Percentiles rank a stretch among this genome's conserved stretches.
phyloP scores from a whole-genome alignment of 495 filamentous ascomycete species.

The Terfezia claveryi region DNA sequence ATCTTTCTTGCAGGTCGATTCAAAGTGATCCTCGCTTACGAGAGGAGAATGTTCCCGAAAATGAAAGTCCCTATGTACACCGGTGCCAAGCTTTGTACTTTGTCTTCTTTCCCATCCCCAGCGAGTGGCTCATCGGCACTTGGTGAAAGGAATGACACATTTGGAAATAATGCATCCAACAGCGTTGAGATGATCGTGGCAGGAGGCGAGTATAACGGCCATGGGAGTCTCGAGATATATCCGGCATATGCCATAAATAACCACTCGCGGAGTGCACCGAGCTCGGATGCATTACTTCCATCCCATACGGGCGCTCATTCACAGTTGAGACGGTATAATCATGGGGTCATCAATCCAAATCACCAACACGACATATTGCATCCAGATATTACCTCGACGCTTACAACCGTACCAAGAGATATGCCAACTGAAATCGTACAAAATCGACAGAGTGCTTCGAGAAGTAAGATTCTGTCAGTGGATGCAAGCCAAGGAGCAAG shows the following conservation, averaged over 20 bases:
- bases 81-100: slow-evolving; percentile 39
- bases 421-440: slow-evolving; percentile 8
- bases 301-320: too few species aligned
- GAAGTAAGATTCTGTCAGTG: slow-evolving; percentile 63
- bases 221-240: not conserved
- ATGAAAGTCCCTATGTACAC: slow-evolving; percentile 60
- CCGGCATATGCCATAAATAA: not conserved
- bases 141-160: not conserved
- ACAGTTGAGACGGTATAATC: not conserved
- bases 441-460: slow-evolving; percentile 66
- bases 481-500: slow-evolving; percentile 56
- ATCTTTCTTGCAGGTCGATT: slow-evolving; percentile 79
- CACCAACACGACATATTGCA: not conserved
- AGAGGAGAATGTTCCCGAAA: slow-evolving; percentile 64
- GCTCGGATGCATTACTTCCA: not conserved
- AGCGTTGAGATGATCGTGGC: not conserved
- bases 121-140: not conserved
- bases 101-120: not conserved
- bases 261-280: not conserved
- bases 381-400: not conserved
- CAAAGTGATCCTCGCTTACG: slow-evolving; percentile 72
- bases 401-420: not conserved
- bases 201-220: not conserved
- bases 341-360: not conserved
- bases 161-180: not conserved